A percentile compares a stretch with the other conserved stretches of the same genome.
Evolutionary conservation across 495 filamentous ascomycete species (phyloP).

Genomic region (Immersiella caudata): DNA sequence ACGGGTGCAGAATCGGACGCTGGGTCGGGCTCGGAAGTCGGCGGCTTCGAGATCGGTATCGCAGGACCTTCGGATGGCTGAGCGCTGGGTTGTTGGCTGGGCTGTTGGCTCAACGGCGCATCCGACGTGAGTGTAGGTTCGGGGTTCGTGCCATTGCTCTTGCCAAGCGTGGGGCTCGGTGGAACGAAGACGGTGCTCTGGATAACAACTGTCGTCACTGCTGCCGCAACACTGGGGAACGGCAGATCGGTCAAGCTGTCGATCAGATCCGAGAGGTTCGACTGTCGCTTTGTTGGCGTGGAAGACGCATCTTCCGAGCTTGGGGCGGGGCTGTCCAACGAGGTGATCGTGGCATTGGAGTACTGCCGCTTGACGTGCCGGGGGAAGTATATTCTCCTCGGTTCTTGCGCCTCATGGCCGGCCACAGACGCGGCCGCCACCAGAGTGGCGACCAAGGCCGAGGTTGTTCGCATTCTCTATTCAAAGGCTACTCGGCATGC

Average conservation of each 20-base stretch:
- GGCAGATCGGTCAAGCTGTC: not conserved
- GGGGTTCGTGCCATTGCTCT: constrained; percentile 1
- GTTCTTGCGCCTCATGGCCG: constrained; percentile 46
- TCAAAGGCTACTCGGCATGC: constrained; percentile 27
- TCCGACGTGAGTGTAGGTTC: not conserved
- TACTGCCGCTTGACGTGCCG: constrained; percentile 61
- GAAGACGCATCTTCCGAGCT: not conserved
- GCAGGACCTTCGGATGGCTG: not conserved
- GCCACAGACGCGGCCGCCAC: constrained; percentile 55
- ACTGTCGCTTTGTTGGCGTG: not conserved
- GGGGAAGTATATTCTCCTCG: constrained; percentile 62
- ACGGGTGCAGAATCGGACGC: constrained; percentile 5
- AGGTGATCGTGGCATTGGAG: constrained; percentile 52
- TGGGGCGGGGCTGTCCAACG: constrained; percentile 24
- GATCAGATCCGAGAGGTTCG: not conserved
- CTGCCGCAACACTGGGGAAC: not conserved
- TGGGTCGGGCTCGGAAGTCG: not conserved
- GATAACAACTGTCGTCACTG: constrained; percentile 8
- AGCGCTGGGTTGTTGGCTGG: not conserved
- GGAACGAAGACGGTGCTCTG: constrained; percentile 10
- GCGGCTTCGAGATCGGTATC: not conserved
- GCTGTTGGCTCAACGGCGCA: not conserved
- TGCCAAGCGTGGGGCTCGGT: not conserved
- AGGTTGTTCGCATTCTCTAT: constrained; percentile 51
- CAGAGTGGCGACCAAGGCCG: constrained; percentile 55